A percentile compares a stretch with the other conserved stretches of the same genome.
phyloP scores from a whole-genome alignment of 345 rosid genomes.

The Odontarrhena argentea region DNA sequence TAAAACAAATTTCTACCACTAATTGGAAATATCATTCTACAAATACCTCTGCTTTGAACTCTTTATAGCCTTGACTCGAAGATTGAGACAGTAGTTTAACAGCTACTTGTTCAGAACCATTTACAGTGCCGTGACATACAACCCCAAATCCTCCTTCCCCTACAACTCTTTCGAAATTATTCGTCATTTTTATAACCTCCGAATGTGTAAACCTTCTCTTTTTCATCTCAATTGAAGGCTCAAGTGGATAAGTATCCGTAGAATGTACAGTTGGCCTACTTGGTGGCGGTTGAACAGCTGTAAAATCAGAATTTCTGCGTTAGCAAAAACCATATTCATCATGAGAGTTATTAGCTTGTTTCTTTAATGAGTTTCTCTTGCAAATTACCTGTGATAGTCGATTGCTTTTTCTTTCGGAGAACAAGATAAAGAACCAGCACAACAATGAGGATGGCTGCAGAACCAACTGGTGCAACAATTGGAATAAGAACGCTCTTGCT shows the following conservation, averaged over 20 bases:
- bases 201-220: constrained; percentile 38
- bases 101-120: constrained; percentile 50
- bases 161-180: constrained; percentile 40
- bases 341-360: neutral
- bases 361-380: neutral
- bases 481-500: neutral
- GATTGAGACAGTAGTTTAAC: constrained; percentile 51
- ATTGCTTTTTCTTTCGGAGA: constrained; percentile 24
- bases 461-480: constrained; percentile 32
- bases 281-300: constrained; percentile 14
- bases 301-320: neutral
- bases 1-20: neutral
- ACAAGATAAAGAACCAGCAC: constrained; percentile 21
- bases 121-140: constrained; percentile 48
- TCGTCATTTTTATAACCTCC: constrained; percentile 42
- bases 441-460: constrained; percentile 16
- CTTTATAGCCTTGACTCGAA: constrained; percentile 47
- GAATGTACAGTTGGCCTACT: neutral
- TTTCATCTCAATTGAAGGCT: constrained; percentile 38
- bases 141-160: constrained; percentile 61
- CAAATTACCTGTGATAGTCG: constrained; percentile 8
- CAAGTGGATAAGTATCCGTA: constrained; percentile 11
- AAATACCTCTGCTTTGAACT: constrained; percentile 56
- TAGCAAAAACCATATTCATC: neutral
- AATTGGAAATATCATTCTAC: neutral